A percentile compares a stretch with the other conserved stretches of the same genome.
Evolutionary conservation across 768 basidiomycete species (phyloP).

Genomic region (Trametes maxima): DNA sequence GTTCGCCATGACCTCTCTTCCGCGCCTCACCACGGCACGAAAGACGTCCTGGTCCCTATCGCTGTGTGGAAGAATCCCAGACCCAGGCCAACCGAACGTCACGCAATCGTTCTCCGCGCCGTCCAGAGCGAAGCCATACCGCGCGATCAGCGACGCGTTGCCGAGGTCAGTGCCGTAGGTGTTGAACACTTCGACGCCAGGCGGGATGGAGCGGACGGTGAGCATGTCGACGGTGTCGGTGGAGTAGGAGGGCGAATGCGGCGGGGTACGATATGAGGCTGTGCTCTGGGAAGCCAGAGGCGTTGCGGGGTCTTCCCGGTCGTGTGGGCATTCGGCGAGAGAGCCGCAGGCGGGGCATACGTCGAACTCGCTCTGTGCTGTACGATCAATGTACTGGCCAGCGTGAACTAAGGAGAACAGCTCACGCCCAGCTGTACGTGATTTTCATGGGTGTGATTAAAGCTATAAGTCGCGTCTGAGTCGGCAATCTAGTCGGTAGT

Average conservation of each 20-base stretch:
- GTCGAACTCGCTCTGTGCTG: conserved; percentile 39
- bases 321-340: conserved; percentile 41
- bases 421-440: conserved; percentile 43
- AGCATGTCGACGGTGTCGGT: conserved; percentile 46
- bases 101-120: conserved; percentile 39
- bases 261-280: background rate
- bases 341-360: conserved; percentile 46
- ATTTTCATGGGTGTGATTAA: conserved; percentile 42
- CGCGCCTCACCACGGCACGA: background rate
- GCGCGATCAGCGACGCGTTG: conserved; percentile 41
- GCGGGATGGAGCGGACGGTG: conserved; percentile 31
- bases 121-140: conserved; percentile 46
- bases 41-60: background rate
- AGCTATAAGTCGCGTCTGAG: conserved; percentile 27
- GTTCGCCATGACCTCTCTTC: background rate
- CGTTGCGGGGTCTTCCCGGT: conserved; percentile 26
- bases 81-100: conserved; percentile 23
- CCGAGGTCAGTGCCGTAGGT: conserved; percentile 40
- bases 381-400: background rate
- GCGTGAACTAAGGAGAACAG: background rate
- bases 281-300: background rate
- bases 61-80: conserved; percentile 1
- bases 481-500: conserved; percentile 19
- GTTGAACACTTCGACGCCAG: conserved; percentile 43
- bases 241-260: background rate